A percentile compares a stretch with the other conserved stretches of the same genome.
Conservation (phyloP, 169 alveolate genomes). For the Theileria parva region DNA sequence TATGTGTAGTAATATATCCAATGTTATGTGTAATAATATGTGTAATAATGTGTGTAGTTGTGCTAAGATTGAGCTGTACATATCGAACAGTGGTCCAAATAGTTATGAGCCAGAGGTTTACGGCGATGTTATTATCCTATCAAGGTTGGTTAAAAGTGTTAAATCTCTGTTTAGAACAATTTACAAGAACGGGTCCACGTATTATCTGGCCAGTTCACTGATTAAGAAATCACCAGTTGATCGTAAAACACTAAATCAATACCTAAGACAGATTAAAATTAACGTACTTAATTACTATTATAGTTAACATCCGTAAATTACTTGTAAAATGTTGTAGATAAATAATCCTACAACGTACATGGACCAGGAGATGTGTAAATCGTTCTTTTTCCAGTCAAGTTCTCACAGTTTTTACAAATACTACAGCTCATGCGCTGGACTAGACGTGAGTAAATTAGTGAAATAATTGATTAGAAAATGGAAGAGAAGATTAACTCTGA, state of each 20-base stretch:
- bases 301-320: not conserved
- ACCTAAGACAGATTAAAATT: slow-evolving; percentile 58
- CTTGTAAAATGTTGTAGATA: slow-evolving; percentile 47
- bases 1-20: no score
- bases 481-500: slow-evolving; percentile 50
- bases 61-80: slow-evolving; percentile 43
- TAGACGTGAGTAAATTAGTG: slow-evolving; percentile 47
- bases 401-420: slow-evolving; percentile 66
- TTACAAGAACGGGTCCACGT: slow-evolving; percentile 36
- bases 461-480: slow-evolving; percentile 55
- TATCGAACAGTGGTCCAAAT: slow-evolving; percentile 50
- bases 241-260: slow-evolving; percentile 19
- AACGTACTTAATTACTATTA: slow-evolving; percentile 8
- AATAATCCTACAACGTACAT: slow-evolving; percentile 75
- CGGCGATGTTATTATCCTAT: slow-evolving; percentile 45
- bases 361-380: slow-evolving; percentile 79
- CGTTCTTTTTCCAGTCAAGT: slow-evolving; percentile 69
- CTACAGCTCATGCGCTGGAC: slow-evolving; percentile 75
- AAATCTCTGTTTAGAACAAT: slow-evolving; percentile 9
- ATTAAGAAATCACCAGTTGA: slow-evolving; percentile 11
- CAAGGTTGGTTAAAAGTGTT: slow-evolving; percentile 31
- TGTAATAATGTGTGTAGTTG: slow-evolving; percentile 29
- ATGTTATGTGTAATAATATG: no score
- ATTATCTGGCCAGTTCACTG: slow-evolving; percentile 30
- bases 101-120: slow-evolving; percentile 34